Evolutionary conservation across 2,329 filamentous ascomycete species (phyloP).

Genomic region (Akanthomyces lecanii): DNA sequence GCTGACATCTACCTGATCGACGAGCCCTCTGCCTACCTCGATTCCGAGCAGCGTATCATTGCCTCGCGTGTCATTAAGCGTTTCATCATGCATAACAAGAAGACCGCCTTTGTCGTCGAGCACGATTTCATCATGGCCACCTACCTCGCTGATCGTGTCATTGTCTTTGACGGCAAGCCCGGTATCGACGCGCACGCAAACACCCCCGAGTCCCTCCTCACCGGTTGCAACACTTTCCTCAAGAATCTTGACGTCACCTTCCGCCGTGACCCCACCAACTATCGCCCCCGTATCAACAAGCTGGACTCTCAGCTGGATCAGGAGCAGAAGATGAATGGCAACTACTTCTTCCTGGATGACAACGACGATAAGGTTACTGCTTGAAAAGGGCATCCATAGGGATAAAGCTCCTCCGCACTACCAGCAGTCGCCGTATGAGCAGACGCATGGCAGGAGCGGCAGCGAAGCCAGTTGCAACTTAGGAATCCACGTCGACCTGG

Average conservation of each 20-base stretch:
- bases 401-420: conserved; percentile 30
- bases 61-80: conserved; percentile 97
- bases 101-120: conserved; percentile 98
- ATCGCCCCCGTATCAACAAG: conserved; percentile 98
- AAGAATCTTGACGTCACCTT: conserved; percentile 98
- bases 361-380: conserved; percentile 44
- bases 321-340: conserved; percentile 90
- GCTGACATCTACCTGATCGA: conserved; percentile 99
- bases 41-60: conserved; percentile 98
- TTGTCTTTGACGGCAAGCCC: conserved; percentile 94
- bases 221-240: conserved; percentile 93
- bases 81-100: conserved; percentile 99
- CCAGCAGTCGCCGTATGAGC: conserved; percentile 22
- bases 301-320: conserved; percentile 91
- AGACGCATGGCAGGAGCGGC: conserved; percentile 7
- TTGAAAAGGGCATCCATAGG: conserved; percentile 51
- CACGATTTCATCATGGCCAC: conserved; percentile 99
- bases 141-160: conserved; percentile 82
- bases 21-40: conserved; percentile 94
- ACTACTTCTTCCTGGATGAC: conserved; percentile 98
- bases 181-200: conserved; percentile 86
- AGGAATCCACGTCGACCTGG: neutral
- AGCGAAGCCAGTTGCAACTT: conserved; percentile 2
- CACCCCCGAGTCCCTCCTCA: conserved; percentile 83
- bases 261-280: conserved; percentile 94